Conservation (phyloP, 225 moss, liverwort and hornwort species). For the Polytrichum formosum region DNA sequence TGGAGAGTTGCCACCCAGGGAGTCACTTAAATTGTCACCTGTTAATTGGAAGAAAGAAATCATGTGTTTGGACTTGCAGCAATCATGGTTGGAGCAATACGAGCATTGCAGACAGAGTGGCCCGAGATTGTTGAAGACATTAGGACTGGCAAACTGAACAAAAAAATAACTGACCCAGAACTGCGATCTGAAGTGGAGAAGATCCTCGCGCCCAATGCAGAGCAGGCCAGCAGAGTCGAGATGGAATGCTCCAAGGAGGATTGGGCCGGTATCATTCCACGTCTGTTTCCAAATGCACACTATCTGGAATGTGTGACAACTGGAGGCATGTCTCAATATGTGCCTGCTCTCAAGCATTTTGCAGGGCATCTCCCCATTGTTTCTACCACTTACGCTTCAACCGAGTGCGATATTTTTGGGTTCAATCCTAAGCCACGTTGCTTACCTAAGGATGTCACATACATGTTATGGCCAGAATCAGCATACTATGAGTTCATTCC, state of each 20-base stretch:
- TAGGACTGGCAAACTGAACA: slow-evolving; percentile 48
- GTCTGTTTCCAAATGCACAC: slow-evolving; percentile 65
- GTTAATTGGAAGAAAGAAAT: neutral
- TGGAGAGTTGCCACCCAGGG: neutral
- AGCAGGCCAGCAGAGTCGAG: slow-evolving; percentile 35
- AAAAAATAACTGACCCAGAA: slow-evolving; percentile 17
- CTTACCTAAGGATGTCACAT: slow-evolving; percentile 47
- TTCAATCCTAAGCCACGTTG: slow-evolving; percentile 46
- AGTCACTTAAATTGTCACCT: too few species aligned
- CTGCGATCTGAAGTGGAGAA: slow-evolving; percentile 25
- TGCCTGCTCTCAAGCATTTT: slow-evolving; percentile 44
- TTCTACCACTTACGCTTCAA: slow-evolving; percentile 44
- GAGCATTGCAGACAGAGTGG: slow-evolving; percentile 26
- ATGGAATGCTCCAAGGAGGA: slow-evolving; percentile 40
- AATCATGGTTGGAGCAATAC: slow-evolving; percentile 7
- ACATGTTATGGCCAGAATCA: slow-evolving; percentile 58
- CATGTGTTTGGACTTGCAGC: slow-evolving; percentile 6
- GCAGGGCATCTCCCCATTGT: slow-evolving; percentile 43
- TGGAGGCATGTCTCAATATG: slow-evolving; percentile 71
- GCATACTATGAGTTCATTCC: slow-evolving; percentile 81
- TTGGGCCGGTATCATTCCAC: slow-evolving; percentile 65
- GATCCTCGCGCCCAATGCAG: slow-evolving; percentile 23
- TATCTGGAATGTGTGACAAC: slow-evolving; percentile 48
- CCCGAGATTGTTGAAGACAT: slow-evolving; percentile 67
- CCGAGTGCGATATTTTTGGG: slow-evolving; percentile 56